Evolutionary conservation across 768 basidiomycete genomes (phyloP).

Genomic region (Boletus rufocinnamomeus): DNA sequence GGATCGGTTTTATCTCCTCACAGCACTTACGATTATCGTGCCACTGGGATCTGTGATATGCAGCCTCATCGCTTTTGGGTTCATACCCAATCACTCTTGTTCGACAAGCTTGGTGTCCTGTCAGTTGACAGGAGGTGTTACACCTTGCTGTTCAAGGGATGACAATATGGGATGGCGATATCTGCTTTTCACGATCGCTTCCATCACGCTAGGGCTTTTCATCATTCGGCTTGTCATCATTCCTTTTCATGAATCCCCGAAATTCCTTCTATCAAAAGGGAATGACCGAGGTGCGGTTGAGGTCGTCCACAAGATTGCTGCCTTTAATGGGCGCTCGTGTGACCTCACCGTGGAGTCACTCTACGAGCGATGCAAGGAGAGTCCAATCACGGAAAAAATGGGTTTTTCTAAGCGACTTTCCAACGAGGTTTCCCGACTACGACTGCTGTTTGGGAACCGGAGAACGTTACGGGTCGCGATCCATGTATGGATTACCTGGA

Average conservation of each 20-base stretch:
- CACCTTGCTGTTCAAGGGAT: slow-evolving; percentile 18
- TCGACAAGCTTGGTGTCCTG: too few relatives aligned
- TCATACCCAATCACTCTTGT: too few relatives aligned
- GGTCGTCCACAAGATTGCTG: neutral
- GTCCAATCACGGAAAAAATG: too few relatives aligned
- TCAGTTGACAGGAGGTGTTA: too few relatives aligned
- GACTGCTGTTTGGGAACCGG: neutral
- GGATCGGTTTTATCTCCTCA: too few relatives aligned
- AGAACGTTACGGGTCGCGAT: slow-evolving; percentile 10
- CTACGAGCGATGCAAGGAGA: too few relatives aligned
- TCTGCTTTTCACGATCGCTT: slow-evolving; percentile 7
- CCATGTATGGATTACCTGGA: slow-evolving; percentile 17
- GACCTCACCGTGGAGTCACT: slow-evolving; percentile 20
- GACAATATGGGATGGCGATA: slow-evolving; percentile 26
- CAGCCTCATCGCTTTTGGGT: too few relatives aligned
- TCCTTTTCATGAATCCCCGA: too few relatives aligned
- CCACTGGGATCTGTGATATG: too few relatives aligned
- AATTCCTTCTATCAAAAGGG: too few relatives aligned
- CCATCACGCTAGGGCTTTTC: slow-evolving; percentile 2
- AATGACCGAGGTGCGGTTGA: slow-evolving; percentile 17
- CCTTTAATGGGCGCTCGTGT: slow-evolving; percentile 12
- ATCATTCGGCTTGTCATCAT: too few relatives aligned
- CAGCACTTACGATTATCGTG: too few relatives aligned
- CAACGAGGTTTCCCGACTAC: neutral
- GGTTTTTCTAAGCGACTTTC: neutral